phyloP scores from a whole-genome alignment of 2,329 filamentous ascomycete species.

The Periconia sp. region DNA sequence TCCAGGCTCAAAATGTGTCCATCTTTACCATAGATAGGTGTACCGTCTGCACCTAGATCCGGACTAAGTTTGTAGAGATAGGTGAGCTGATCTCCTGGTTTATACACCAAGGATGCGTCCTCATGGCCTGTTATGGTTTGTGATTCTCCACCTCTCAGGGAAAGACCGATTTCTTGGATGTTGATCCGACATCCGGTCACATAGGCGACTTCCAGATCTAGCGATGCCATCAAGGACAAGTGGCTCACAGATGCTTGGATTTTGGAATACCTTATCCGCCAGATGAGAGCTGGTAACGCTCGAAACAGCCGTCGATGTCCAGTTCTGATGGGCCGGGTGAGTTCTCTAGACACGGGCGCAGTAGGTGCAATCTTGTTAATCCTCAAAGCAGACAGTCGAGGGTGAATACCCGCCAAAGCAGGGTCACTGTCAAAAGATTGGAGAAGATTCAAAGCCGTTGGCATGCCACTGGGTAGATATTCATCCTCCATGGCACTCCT shows the following conservation, averaged over 20 bases:
- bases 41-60: constrained; percentile 47
- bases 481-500: constrained; percentile 54
- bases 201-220: constrained; percentile 74
- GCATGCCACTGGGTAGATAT: constrained; percentile 69
- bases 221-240: constrained; percentile 64
- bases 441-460: constrained; percentile 74
- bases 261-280: constrained; percentile 71
- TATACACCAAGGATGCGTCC: constrained; percentile 61
- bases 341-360: constrained; percentile 61
- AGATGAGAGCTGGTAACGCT: constrained; percentile 70
- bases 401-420: constrained; percentile 61
- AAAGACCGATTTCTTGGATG: constrained; percentile 61
- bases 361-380: constrained; percentile 74
- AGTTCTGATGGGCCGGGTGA: constrained; percentile 65
- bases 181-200: constrained; percentile 68
- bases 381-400: constrained; percentile 70
- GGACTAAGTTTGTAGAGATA: constrained; percentile 68
- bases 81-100: constrained; percentile 73
- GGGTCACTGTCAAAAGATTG: constrained; percentile 71
- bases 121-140: constrained; percentile 51
- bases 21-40: constrained; percentile 47
- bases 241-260: constrained; percentile 58
- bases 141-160: constrained; percentile 60
- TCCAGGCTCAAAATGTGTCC: constrained; percentile 56
- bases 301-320: constrained; percentile 64